Evolutionary conservation across 2,329 filamentous ascomycete species (phyloP).

Genomic region (Xylariaceae sp.): DNA sequence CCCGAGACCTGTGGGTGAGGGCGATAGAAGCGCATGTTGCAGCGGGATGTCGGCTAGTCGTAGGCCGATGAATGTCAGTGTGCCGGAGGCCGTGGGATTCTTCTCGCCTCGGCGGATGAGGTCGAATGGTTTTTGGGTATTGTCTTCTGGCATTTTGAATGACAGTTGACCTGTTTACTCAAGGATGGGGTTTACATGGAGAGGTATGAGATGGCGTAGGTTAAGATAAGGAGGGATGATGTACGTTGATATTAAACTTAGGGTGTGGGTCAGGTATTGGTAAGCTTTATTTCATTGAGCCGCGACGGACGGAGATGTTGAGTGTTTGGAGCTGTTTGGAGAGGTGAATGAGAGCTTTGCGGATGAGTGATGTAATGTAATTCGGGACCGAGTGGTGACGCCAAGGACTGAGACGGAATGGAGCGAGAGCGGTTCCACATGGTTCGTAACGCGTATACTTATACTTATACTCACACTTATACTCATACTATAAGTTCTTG

Average conservation of each 20-base stretch:
- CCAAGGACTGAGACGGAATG: too few species aligned
- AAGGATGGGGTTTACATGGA: background rate
- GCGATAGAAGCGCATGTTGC: constrained; percentile 34
- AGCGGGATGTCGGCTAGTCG: constrained; percentile 44
- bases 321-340: too few species aligned
- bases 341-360: background rate
- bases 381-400: constrained; percentile 18
- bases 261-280: background rate
- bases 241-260: background rate
- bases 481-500: too few species aligned
- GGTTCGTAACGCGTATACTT: too few species aligned
- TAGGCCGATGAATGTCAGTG: constrained; percentile 48
- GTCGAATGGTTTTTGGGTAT: constrained; percentile 39
- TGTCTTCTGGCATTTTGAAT: constrained; percentile 8
- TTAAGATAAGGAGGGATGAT: background rate
- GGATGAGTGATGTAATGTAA: background rate
- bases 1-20: constrained; percentile 48
- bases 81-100: constrained; percentile 44
- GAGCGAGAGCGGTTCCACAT: too few species aligned
- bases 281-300: background rate
- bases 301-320: background rate
- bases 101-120: constrained; percentile 49
- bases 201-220: too few species aligned
- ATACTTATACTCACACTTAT: too few species aligned
- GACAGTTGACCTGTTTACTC: background rate